Base-by-base conservation (phyloP, 768 basidiomycete genomes). In the Dioszegia aurantiaca region DNA sequence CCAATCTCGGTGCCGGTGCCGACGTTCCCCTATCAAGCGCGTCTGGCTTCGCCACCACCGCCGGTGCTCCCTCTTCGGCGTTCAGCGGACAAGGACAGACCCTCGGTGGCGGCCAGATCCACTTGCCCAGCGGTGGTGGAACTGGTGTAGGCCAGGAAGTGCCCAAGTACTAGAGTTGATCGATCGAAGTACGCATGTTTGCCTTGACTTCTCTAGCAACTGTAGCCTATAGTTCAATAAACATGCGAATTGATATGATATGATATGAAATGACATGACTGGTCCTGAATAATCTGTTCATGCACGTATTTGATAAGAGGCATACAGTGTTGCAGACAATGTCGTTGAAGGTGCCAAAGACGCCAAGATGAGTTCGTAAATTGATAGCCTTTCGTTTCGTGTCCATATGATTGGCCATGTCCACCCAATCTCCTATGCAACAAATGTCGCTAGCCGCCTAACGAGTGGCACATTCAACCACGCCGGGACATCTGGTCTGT, bases 401-500 rank as follows among this genome's bases (percentile, higher is more conserved):
- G 6, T n/a, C 40, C 40, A 33, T 33, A 33, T 33, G 8, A 6
- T 14, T 6, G 6, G 8, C 33, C 9, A 21, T 6, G 17, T 41
- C 40, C 19, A 41, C 40, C 19, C 40, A 8, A 41, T 9, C 8
- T 14, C 24, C 21, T 21, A 61, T 23, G 60, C 55, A n/a, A 62
- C 60, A 53, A 44, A 67, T 6, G 65, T 73, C 23, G 71, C 71
- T 41, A 73, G 43, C 56, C 72, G 39, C 43, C 72, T 64, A 33
- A 73, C 67, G 23, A 64, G 56, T 9, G 72, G 72, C 11, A 69
- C 67, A 42, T 68, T 68, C 49, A 73, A 54, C 69, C 67, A 70
- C 42, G 71, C 71, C 3, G 71, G 71, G 2, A 73, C 71, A 51
- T 73, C 71, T 73, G 45, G 9, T 33, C 11, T 24, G 21, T 62